Conservation (phyloP, 2,329 filamentous ascomycete species). For the Graphium sp. region DNA sequence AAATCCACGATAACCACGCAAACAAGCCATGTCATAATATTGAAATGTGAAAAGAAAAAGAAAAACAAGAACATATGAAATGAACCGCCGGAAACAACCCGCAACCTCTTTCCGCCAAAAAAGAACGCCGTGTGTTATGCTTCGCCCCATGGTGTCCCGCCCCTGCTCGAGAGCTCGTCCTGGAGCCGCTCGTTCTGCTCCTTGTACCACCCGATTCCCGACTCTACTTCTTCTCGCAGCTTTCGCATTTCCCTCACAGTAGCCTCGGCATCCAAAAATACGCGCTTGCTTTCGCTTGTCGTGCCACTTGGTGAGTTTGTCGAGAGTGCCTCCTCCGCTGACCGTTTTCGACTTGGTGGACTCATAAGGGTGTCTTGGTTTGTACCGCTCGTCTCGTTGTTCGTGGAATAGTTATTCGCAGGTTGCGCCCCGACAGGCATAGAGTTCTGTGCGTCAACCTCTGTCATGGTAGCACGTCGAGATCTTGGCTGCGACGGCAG, state of each 20-base stretch:
- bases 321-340: conserved; percentile 11
- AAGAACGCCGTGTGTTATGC: conserved; percentile 3
- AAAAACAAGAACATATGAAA: conserved; percentile 3
- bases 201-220: conserved; percentile 27
- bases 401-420: too few relatives aligned
- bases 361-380: too few relatives aligned
- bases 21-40: neutral
- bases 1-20: neutral
- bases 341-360: conserved; percentile 16
- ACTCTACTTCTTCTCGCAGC: conserved; percentile 25
- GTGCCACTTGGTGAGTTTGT: conserved; percentile 1
- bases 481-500: conserved; percentile 8
- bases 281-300: conserved; percentile 17
- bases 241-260: conserved; percentile 21
- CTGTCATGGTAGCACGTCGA: conserved; percentile 11
- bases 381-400: too few relatives aligned
- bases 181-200: conserved; percentile 25
- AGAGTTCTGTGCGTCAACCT: conserved; percentile 4
- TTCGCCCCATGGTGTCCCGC: conserved; percentile 17
- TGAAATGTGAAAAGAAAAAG: neutral
- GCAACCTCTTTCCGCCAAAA: conserved; percentile 5
- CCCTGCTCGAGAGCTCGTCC: conserved; percentile 16
- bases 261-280: conserved; percentile 23
- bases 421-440: too few relatives aligned
- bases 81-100: neutral